Evolutionary conservation across 176 grass and related monocot genomes (phyloP).

Genomic region (Luzula sylvatica): DNA sequence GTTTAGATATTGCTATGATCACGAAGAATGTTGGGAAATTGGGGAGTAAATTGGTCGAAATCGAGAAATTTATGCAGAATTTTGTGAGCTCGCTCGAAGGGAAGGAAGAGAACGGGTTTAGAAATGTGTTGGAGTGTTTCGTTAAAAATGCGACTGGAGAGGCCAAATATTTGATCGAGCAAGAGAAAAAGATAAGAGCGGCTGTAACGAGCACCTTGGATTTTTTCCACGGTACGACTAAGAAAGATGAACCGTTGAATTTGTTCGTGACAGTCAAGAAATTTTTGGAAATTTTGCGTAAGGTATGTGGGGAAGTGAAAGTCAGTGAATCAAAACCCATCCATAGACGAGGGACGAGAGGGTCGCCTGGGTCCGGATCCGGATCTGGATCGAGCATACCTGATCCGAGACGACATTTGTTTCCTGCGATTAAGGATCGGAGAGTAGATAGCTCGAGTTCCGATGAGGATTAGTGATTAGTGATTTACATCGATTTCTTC

Average conservation of each 20-base stretch:
- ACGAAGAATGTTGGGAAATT: slow-evolving; percentile 40
- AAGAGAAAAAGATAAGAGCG: slow-evolving; percentile 71
- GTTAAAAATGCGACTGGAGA: slow-evolving; percentile 35
- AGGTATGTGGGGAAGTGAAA: no score
- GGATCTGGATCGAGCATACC: slow-evolving; percentile 1
- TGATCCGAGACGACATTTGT: slow-evolving; percentile 40
- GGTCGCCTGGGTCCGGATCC: not conserved
- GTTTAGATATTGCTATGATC: slow-evolving; percentile 60
- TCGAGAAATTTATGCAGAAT: slow-evolving; percentile 57
- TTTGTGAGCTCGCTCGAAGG: slow-evolving; percentile 43
- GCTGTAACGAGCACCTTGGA: no score
- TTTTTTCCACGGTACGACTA: no score
- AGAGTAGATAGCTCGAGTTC: slow-evolving; percentile 48
- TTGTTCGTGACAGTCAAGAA: no score
- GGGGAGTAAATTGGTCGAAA: slow-evolving; percentile 47
- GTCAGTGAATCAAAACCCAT: no score
- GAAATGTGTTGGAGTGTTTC: slow-evolving; percentile 45
- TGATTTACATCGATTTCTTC: no score
- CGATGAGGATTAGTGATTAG: slow-evolving; percentile 18
- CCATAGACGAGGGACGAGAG: no score
- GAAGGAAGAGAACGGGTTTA: slow-evolving; percentile 68
- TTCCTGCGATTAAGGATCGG: slow-evolving; percentile 49
- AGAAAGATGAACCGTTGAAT: no score
- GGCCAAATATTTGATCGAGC: slow-evolving; percentile 34
- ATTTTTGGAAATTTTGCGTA: no score